Percentiles rank a stretch among this genome's conserved stretches.
These are phyloP conservation scores for Sambucus nigra DNA, from an alignment of 129 eudicot species.

Conservation along the genomic window DNA sequence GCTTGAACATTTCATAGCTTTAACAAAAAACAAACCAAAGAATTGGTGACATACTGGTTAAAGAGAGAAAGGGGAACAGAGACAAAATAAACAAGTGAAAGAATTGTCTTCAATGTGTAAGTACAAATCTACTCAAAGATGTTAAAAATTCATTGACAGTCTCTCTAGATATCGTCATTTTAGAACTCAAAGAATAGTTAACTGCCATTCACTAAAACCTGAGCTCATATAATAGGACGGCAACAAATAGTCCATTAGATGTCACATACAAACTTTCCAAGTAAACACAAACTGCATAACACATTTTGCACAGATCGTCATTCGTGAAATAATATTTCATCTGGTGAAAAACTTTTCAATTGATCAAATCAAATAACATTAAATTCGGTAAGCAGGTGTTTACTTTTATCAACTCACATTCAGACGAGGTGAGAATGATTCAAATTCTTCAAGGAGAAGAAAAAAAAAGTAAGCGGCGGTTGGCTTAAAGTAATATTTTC, in stretches of 20 bases:
- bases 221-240: background rate
- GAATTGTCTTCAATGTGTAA: background rate
- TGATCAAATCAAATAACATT: background rate
- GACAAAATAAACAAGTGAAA: background rate
- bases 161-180: background rate
- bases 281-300: background rate
- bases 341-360: background rate
- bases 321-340: background rate
- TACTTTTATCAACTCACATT: no score
- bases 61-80: background rate
- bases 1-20: slow-evolving; percentile 60
- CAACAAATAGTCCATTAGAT: no score
- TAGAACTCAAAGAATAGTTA: background rate
- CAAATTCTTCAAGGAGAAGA: no score
- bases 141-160: background rate
- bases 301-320: background rate
- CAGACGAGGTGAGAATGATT: no score
- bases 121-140: no score
- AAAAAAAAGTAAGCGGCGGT: no score
- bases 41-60: background rate
- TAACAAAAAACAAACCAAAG: slow-evolving; percentile 5
- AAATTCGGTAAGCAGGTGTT: no score
- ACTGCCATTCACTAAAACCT: background rate
- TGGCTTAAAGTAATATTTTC: no score
- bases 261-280: background rate